phyloP scores from a whole-genome alignment of 2,329 filamentous ascomycete genomes.

The Hypoxylon sp. region DNA sequence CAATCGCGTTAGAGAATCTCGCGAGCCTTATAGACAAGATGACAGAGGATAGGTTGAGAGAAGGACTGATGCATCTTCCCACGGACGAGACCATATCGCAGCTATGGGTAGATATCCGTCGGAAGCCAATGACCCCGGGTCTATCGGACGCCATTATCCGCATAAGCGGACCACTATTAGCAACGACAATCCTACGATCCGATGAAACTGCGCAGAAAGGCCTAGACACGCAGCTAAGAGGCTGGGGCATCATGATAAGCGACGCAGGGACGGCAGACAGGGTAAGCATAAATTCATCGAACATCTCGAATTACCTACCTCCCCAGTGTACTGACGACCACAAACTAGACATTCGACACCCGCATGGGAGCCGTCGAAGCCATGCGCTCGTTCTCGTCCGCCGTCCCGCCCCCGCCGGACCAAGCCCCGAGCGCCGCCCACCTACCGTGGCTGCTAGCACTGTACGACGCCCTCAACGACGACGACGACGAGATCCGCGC shows the following conservation, averaged over 20 bases:
- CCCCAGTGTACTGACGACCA: not conserved
- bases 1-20: slow-evolving; percentile 57
- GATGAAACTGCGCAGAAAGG: slow-evolving; percentile 17
- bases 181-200: slow-evolving; percentile 41
- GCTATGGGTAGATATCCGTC: slow-evolving; percentile 53
- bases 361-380: slow-evolving; percentile 67
- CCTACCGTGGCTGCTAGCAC: slow-evolving; percentile 66
- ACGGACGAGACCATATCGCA: slow-evolving; percentile 45
- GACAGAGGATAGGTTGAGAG: slow-evolving; percentile 38
- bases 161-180: slow-evolving; percentile 55
- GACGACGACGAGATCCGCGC: slow-evolving; percentile 90
- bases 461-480: slow-evolving; percentile 83
- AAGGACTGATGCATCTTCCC: slow-evolving; percentile 44
- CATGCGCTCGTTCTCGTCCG: slow-evolving; percentile 59
- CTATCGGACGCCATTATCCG: slow-evolving; percentile 60
- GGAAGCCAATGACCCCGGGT: slow-evolving; percentile 54
- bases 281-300: slow-evolving; percentile 46
- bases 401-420: slow-evolving; percentile 37
- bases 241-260: slow-evolving; percentile 61
- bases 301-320: not conserved
- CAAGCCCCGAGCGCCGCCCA: slow-evolving; percentile 46
- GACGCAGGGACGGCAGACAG: slow-evolving; percentile 58
- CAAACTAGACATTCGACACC: slow-evolving; percentile 66
- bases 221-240: slow-evolving; percentile 38
- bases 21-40: slow-evolving; percentile 54